A percentile compares a stretch with the other conserved stretches of the same genome.
Conservation (phyloP, 768 basidiomycete genomes). For the Xerocomus potaroensis region DNA sequence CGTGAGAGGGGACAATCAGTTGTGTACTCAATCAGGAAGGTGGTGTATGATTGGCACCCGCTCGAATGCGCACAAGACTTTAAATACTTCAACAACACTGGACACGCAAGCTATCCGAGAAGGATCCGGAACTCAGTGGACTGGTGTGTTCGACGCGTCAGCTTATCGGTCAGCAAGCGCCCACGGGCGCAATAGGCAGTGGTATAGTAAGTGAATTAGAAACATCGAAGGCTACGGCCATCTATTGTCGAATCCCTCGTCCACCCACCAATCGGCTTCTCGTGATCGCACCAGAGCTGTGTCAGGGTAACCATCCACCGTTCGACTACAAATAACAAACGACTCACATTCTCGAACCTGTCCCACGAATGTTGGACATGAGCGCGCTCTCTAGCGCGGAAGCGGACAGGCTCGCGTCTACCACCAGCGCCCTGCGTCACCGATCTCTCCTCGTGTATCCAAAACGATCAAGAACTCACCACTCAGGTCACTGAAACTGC, state of each 20-base stretch:
- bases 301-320: not conserved
- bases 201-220: slow-evolving; percentile 3
- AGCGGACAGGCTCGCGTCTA: slow-evolving; percentile 71
- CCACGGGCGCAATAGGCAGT: slow-evolving; percentile 2
- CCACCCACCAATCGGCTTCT: slow-evolving; percentile 29
- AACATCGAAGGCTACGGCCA: not conserved
- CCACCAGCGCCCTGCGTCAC: not conserved
- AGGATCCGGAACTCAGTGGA: slow-evolving; percentile 22
- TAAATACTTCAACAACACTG: slow-evolving; percentile 12
- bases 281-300: slow-evolving; percentile 32
- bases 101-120: slow-evolving; percentile 20
- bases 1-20: slow-evolving; percentile 6
- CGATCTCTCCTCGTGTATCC: not conserved
- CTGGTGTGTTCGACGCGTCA: slow-evolving; percentile 16
- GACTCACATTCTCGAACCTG: slow-evolving; percentile 68
- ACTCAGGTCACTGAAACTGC: slow-evolving; percentile 83
- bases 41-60: slow-evolving; percentile 4
- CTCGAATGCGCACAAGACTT: not conserved
- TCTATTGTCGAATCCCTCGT: slow-evolving; percentile 28
- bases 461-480: slow-evolving; percentile 43
- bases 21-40: slow-evolving; percentile 26
- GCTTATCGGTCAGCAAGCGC: slow-evolving; percentile 10
- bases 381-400: slow-evolving; percentile 80
- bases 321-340: not conserved
- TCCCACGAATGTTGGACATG: slow-evolving; percentile 66